Evolutionary conservation across 352 stramenopile genomes (phyloP).

Genomic region (Phytophthora crassamura): DNA sequence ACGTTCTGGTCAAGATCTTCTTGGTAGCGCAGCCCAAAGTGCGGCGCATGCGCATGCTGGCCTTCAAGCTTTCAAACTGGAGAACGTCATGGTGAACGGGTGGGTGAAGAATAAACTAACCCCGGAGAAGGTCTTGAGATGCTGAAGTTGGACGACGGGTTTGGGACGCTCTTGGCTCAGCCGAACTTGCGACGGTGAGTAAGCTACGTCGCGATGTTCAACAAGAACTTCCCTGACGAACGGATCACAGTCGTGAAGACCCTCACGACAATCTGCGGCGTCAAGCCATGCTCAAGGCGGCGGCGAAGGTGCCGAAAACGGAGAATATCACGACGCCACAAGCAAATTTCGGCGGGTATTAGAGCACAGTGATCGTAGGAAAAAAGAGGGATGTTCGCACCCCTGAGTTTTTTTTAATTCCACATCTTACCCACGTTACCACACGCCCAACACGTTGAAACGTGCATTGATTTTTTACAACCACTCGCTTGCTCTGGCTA

Average conservation of each 20-base stretch:
- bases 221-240: conserved; percentile 4
- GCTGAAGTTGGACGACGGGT: conserved; percentile 5
- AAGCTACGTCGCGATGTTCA: conserved; percentile 3
- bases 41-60: not conserved
- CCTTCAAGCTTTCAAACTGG: not conserved
- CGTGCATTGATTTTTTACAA: no score
- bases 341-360: no score
- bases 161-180: conserved; percentile 5
- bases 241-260: conserved; percentile 15
- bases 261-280: conserved; percentile 14
- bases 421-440: no score
- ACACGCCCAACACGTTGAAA: no score
- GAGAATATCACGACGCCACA: conserved; percentile 4
- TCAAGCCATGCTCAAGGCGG: conserved; percentile 14
- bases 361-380: no score
- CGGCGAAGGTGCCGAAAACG: conserved; percentile 4
- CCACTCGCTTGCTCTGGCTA: no score
- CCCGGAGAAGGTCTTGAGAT: conserved; percentile 3
- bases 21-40: not conserved
- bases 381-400: no score
- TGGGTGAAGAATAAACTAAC: not conserved
- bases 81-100: not conserved
- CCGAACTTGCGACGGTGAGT: conserved; percentile 4
- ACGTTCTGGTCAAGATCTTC: not conserved
- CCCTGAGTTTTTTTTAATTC: no score